phyloP scores from a whole-genome alignment of 148 eudicot species.

The Dysphania ambrosioides region DNA sequence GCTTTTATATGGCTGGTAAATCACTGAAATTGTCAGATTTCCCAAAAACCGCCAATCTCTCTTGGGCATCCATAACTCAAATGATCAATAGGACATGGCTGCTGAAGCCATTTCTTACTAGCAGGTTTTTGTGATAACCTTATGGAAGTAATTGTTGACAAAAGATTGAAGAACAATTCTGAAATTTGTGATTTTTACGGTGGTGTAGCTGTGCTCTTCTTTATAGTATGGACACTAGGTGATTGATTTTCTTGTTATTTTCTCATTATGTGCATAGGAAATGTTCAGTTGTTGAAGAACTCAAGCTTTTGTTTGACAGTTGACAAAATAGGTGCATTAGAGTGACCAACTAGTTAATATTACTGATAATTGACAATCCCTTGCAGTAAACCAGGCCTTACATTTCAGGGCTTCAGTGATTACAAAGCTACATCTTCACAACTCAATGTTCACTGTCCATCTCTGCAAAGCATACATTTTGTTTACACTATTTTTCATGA shows the following conservation, averaged over 20 bases:
- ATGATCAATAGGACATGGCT: not conserved
- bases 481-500: not conserved
- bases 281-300: not conserved
- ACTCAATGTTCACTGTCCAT: constrained; percentile 6
- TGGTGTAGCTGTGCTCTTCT: not conserved
- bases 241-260: not conserved
- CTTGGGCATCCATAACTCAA: too few species aligned
- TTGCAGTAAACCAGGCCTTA: not conserved
- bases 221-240: not conserved
- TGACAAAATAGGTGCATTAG: not conserved
- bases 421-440: constrained; percentile 3
- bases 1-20: too few species aligned
- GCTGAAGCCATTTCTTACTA: not conserved
- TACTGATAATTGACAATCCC: not conserved
- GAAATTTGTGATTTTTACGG: not conserved
- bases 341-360: not conserved
- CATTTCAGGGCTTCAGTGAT: not conserved
- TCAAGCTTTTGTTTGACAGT: not conserved
- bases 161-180: not conserved
- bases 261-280: not conserved
- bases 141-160: not conserved
- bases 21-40: too few species aligned
- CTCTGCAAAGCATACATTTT: not conserved
- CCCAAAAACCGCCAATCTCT: too few species aligned
- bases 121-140: not conserved